Conservation (phyloP, 169 alveolate species). For the Cryptosporidium sp. region DNA sequence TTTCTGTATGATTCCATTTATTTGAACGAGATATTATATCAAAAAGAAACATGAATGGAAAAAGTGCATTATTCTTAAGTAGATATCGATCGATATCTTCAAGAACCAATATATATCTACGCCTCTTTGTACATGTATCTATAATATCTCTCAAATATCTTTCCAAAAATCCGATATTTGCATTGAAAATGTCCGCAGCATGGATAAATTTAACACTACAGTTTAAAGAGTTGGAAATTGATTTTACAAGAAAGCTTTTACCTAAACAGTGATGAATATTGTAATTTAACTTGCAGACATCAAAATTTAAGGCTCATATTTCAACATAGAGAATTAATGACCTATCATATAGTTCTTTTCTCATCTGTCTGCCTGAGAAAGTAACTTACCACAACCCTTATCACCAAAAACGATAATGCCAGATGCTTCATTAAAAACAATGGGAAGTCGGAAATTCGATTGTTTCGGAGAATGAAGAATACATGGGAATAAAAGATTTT, state of each 20-base stretch:
- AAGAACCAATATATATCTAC: background rate
- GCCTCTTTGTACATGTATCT: background rate
- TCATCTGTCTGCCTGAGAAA: slow-evolving; percentile 22
- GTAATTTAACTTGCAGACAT: background rate
- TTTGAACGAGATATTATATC: slow-evolving; percentile 51
- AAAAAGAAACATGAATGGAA: slow-evolving; percentile 19
- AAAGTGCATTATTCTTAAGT: background rate
- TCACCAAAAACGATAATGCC: slow-evolving; percentile 39
- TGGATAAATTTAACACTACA: background rate
- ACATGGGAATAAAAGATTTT: background rate
- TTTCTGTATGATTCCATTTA: slow-evolving; percentile 36
- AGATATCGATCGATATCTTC: slow-evolving; percentile 63
- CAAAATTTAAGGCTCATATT: slow-evolving; percentile 65
- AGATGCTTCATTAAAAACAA: background rate
- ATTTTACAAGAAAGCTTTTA: slow-evolving; percentile 14
- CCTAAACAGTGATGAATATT: slow-evolving; percentile 23
- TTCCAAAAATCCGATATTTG: slow-evolving; percentile 40
- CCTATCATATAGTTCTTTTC: slow-evolving; percentile 58
- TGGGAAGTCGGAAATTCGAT: background rate
- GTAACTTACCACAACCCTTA: slow-evolving; percentile 67
- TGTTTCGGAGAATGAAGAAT: background rate
- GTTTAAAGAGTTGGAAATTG: slow-evolving; percentile 10
- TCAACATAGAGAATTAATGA: slow-evolving; percentile 42
- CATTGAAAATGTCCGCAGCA: slow-evolving; percentile 46
- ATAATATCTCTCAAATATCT: background rate